Evolutionary conservation across 1,284 basidiomycete species (phyloP).

Genomic region (Mycosarcoma maydis): DNA sequence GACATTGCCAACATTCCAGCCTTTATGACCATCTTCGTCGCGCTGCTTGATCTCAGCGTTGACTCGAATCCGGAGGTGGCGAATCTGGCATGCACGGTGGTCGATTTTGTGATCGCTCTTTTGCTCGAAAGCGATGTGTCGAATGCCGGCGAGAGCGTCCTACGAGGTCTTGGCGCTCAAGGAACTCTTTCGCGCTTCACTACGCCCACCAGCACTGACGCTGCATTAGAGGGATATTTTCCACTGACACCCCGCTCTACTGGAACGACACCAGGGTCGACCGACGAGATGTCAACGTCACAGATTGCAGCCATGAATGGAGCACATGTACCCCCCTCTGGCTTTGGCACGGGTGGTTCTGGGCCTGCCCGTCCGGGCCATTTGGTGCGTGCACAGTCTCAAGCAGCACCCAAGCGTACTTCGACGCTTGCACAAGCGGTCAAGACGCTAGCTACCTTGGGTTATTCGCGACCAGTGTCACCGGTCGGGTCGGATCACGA

Average conservation of each 20-base stretch:
- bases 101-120: constrained; percentile 90
- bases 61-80: constrained; percentile 94
- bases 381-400: constrained; percentile 53
- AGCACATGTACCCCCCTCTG: constrained; percentile 33
- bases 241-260: constrained; percentile 66
- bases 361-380: constrained; percentile 31
- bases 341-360: constrained; percentile 41
- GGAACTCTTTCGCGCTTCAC: constrained; percentile 47
- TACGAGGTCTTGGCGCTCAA: constrained; percentile 30
- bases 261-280: constrained; percentile 67
- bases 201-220: constrained; percentile 61
- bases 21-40: constrained; percentile 90
- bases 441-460: constrained; percentile 57
- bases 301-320: constrained; percentile 43
- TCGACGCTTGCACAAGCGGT: constrained; percentile 58
- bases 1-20: constrained; percentile 80
- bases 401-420: constrained; percentile 68
- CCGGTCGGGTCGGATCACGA: constrained; percentile 48
- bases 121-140: constrained; percentile 88
- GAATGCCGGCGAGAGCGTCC: constrained; percentile 33
- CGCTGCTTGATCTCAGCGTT: constrained; percentile 87
- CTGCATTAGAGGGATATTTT: constrained; percentile 68
- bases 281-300: constrained; percentile 38
- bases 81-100: constrained; percentile 85
- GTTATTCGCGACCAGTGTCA: constrained; percentile 55